A percentile compares a stretch with the other conserved stretches of the same genome.
Evolutionary conservation across 495 filamentous ascomycete species (phyloP).

Genomic region (Penicillium arizonense): DNA sequence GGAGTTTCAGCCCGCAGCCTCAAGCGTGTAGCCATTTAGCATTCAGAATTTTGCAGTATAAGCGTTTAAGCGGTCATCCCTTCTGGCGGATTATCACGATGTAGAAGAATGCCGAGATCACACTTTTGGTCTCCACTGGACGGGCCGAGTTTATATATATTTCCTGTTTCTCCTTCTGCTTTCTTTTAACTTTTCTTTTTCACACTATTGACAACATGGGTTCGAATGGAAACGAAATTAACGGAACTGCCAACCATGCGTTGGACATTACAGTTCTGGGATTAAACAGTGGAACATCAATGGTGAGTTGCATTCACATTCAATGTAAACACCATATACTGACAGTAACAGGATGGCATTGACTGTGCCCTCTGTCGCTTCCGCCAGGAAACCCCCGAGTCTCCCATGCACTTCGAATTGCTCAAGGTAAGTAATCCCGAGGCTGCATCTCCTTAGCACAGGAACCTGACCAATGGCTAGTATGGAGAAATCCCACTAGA

Average conservation of each 20-base stretch:
- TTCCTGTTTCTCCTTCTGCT: neutral
- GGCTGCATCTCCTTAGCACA: neutral
- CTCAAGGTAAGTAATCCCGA: slow-evolving; percentile 28
- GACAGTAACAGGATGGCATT: slow-evolving; percentile 39
- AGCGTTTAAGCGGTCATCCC: slow-evolving; percentile 17
- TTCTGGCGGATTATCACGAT: slow-evolving; percentile 7
- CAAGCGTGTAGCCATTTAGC: slow-evolving; percentile 22
- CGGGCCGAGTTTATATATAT: slow-evolving; percentile 4
- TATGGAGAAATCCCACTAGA: slow-evolving; percentile 47
- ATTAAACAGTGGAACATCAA: slow-evolving; percentile 46
- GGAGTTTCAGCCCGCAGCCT: neutral
- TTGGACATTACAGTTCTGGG: slow-evolving; percentile 50
- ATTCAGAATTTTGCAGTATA: slow-evolving; percentile 6
- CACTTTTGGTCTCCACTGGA: slow-evolving; percentile 1
- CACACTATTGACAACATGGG: neutral
- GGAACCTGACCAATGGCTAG: slow-evolving; percentile 11
- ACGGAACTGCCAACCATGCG: slow-evolving; percentile 7
- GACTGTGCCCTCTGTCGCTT: slow-evolving; percentile 53
- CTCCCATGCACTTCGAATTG: slow-evolving; percentile 49
- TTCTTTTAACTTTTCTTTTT: neutral
- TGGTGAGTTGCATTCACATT: slow-evolving; percentile 21
- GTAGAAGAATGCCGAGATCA: neutral
- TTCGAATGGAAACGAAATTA: neutral
- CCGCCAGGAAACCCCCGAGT: slow-evolving; percentile 45
- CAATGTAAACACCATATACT: slow-evolving; percentile 1